Evolutionary conservation across 371 early-diverging fungal genomes (phyloP), one percentile per base, ranked within the genome.

Genomic region (Mucor irregularis): DNA sequence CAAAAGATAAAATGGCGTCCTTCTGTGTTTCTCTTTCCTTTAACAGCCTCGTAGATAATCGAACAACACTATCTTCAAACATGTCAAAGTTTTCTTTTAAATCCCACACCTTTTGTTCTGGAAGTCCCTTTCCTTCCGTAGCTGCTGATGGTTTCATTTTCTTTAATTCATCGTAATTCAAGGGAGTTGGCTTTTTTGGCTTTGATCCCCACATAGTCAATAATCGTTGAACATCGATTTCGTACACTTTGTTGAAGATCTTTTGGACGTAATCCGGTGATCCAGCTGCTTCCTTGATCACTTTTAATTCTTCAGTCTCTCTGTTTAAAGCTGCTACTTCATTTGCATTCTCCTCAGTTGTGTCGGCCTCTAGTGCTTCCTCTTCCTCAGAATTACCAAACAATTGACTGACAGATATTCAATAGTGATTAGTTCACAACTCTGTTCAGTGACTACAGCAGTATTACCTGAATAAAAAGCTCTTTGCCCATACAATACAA

Each of bases 401-500:
- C 26, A 97, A 81, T 68, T 92, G 86, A 26, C 84, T 90, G n/a
- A n/a, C n/a, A n/a, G n/a, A 66, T 75, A 71, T 11, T 42, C 5
- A 4, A 24, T 0, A 45, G 24, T 8, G n/a, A 35, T 49, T 33
- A 46, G 30, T 53, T 24, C 31, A 47, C 7, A 46, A 14, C 38
- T 14, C n/a, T 24, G n/a, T 34, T 10, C 5, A 6, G 5, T 40
- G 2, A 40, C 14, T 24, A 24, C 22, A 37, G 21, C 8, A 9
- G 5, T 35, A 35, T 63, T 62, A 85, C 86, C 64, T 78, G 65
- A 90, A 93, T 40, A 98, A 76, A 68, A 90, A 97, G 57, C 87
- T 90, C 73, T 99, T 99, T 48, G 98, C 95, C 99, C 99, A 99
- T 21, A 97, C 97, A 49, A 99, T 93, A 61, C 99, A 99, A 73